Evolutionary conservation across 108 stramenopile genomes (phyloP).

Genomic region (Licmophora abbreviata): DNA sequence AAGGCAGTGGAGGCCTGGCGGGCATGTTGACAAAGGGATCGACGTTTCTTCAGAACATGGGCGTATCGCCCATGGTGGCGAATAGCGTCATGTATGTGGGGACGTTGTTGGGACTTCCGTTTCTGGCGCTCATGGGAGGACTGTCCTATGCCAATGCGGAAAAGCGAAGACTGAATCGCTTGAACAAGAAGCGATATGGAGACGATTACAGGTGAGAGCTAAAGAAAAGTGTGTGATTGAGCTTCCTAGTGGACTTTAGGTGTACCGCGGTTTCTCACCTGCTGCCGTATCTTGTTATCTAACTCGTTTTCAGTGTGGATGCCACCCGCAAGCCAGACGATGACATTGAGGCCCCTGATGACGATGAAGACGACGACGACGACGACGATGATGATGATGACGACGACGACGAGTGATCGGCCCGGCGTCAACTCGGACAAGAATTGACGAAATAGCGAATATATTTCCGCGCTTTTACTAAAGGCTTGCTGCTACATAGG

Average conservation of each 20-base stretch:
- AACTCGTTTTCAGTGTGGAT: conserved; percentile 15
- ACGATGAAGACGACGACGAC: conserved; percentile 41
- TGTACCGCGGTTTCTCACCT: neutral
- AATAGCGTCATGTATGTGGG: conserved; percentile 17
- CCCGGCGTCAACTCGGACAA: neutral
- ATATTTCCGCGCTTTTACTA: neutral
- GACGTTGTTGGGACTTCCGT: neutral
- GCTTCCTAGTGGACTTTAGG: neutral
- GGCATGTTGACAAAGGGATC: conserved; percentile 8
- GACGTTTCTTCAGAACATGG: conserved; percentile 12
- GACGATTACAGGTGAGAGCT: conserved; percentile 31
- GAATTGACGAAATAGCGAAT: neutral
- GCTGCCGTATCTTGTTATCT: neutral
- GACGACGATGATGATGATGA: conserved; percentile 27
- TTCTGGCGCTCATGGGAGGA: conserved; percentile 18
- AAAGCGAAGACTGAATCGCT: conserved; percentile 27
- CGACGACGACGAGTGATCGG: conserved; percentile 12
- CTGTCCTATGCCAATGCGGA: conserved; percentile 4
- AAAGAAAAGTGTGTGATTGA: neutral
- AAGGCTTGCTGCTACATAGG: too few species aligned
- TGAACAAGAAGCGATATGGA: conserved; percentile 43
- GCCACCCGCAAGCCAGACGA: conserved; percentile 30
- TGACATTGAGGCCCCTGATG: conserved; percentile 32
- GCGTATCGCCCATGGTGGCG: conserved; percentile 32
- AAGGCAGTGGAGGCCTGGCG: conserved; percentile 6